Evolutionary conservation across 139 green algal genomes (phyloP).

Genomic region (Spirogloea muscicola): DNA sequence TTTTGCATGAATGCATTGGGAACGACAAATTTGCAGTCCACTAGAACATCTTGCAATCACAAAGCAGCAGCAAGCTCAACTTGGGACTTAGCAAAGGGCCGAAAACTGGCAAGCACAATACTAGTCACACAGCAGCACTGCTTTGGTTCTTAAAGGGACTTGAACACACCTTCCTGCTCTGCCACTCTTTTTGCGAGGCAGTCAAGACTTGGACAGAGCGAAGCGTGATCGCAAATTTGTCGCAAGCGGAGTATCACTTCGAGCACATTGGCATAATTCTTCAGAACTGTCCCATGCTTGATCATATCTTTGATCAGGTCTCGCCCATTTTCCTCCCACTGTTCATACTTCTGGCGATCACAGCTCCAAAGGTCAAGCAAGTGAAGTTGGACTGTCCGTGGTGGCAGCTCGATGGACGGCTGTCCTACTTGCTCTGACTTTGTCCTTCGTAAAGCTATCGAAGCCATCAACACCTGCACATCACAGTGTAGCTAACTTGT

Average conservation of each 20-base stretch:
- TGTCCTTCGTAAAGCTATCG: too few species aligned
- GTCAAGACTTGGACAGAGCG: conserved; percentile 13
- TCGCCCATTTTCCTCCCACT: conserved; percentile 43
- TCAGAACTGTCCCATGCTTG: conserved; percentile 43
- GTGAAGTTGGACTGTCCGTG: conserved; percentile 20
- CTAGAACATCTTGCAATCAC: not conserved
- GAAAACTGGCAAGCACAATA: too few species aligned
- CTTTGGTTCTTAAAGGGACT: too few species aligned
- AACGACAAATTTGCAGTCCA: not conserved
- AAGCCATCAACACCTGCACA: too few species aligned
- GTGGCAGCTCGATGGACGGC: conserved; percentile 21
- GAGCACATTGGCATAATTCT: conserved; percentile 56
- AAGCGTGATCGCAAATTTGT: conserved; percentile 70
- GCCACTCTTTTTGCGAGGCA: conserved; percentile 3
- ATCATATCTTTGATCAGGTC: conserved; percentile 47
- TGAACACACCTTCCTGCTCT: not conserved
- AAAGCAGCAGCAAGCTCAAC: too few species aligned
- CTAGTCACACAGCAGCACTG: too few species aligned
- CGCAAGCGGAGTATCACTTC: conserved; percentile 35
- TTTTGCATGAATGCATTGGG: not conserved
- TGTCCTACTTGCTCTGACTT: too few species aligned
- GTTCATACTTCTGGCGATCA: conserved; percentile 47
- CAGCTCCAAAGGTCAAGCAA: conserved; percentile 48
- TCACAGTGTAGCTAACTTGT: too few species aligned
- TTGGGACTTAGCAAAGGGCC: too few species aligned